Evolutionary conservation across 805 yeast species (phyloP).

Genomic region (Myxozyma udenii): DNA sequence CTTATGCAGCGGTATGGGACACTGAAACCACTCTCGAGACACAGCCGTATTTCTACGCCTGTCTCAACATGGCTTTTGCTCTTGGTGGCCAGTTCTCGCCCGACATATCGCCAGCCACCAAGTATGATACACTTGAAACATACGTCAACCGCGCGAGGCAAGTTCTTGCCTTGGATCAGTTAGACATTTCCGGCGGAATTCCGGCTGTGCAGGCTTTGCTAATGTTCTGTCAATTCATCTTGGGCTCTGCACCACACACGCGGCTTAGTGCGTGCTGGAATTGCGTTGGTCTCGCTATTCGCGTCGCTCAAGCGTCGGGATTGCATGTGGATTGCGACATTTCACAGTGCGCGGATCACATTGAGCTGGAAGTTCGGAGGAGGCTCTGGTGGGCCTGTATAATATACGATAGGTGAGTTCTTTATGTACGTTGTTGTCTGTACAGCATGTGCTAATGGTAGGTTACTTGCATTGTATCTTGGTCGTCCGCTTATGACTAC

Average conservation of each 20-base stretch:
- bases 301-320: slow-evolving; percentile 47
- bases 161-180: slow-evolving; percentile 30
- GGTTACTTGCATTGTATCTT: slow-evolving; percentile 34
- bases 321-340: slow-evolving; percentile 34
- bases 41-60: slow-evolving; percentile 33
- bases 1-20: slow-evolving; percentile 33
- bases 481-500: slow-evolving; percentile 36
- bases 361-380: slow-evolving; percentile 33
- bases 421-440: background rate
- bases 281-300: slow-evolving; percentile 44
- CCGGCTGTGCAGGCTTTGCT: slow-evolving; percentile 34
- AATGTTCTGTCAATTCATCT: slow-evolving; percentile 34
- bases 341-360: slow-evolving; percentile 20
- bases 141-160: slow-evolving; percentile 34
- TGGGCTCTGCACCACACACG: slow-evolving; percentile 29
- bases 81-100: slow-evolving; percentile 33
- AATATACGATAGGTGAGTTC: slow-evolving; percentile 29
- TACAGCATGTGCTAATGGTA: background rate
- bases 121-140: slow-evolving; percentile 17
- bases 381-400: slow-evolving; percentile 37
- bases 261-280: slow-evolving; percentile 44
- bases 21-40: slow-evolving; percentile 8
- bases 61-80: slow-evolving; percentile 34
- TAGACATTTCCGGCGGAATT: slow-evolving; percentile 33
- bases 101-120: slow-evolving; percentile 11